Evolutionary conservation across 1,139 yeast genomes (phyloP).

Genomic region (Taphrina populina): DNA sequence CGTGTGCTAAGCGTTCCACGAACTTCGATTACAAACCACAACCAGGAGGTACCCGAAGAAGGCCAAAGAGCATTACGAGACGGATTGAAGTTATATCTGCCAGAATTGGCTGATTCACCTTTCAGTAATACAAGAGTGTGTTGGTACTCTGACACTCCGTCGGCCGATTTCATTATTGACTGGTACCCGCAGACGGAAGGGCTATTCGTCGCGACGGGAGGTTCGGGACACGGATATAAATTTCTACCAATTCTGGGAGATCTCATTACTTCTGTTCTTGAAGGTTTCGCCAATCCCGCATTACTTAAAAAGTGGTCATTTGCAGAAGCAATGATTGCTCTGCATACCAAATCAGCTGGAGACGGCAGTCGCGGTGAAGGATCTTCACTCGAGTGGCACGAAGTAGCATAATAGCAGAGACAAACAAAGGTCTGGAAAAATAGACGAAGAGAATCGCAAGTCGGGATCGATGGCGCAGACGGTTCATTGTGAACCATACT

Average conservation of each 20-base stretch:
- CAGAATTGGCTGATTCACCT: conserved; percentile 37
- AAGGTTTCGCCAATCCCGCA: neutral
- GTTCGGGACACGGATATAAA: conserved; percentile 48
- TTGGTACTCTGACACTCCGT: conserved; percentile 53
- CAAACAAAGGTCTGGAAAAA: too few species aligned
- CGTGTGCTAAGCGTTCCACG: conserved; percentile 18
- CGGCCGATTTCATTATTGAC: conserved; percentile 50
- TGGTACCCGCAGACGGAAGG: conserved; percentile 48
- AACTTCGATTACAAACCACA: conserved; percentile 20
- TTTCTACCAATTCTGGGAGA: conserved; percentile 33
- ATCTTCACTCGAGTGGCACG: conserved; percentile 12
- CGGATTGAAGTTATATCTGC: conserved; percentile 36
- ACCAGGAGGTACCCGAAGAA: conserved; percentile 36
- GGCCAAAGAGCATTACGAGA: conserved; percentile 36
- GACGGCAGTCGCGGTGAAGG: conserved; percentile 32
- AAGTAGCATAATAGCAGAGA: conserved; percentile 4
- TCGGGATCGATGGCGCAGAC: too few species aligned
- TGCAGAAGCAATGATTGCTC: neutral
- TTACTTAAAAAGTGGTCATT: conserved; percentile 16
- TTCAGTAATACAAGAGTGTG: conserved; percentile 43
- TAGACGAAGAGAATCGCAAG: too few species aligned
- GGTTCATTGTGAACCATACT: conserved; percentile 37
- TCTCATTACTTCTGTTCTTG: conserved; percentile 15
- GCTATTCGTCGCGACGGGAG: conserved; percentile 52
- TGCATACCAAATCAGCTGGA: too few species aligned